These are phyloP conservation scores for Capniomyces stellatus DNA, from an alignment of 371 early-diverging fungal genomes.

Conservation along the genomic window DNA sequence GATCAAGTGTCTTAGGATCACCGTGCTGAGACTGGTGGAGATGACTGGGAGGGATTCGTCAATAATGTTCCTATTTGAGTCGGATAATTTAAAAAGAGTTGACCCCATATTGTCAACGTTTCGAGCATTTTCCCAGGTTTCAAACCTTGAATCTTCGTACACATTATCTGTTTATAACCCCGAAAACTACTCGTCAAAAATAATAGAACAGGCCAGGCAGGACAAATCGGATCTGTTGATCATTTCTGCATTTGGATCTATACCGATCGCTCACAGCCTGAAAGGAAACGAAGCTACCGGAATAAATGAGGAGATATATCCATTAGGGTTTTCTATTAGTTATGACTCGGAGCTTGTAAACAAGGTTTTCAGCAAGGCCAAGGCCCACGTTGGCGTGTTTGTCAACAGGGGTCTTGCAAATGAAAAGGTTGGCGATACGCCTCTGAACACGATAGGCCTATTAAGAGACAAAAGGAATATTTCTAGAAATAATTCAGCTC, in stretches of 20 bases:
- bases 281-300: neutral
- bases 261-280: neutral
- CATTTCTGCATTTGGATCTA: conserved; percentile 30
- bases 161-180: conserved; percentile 16
- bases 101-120: conserved; percentile 60
- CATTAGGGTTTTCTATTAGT: conserved; percentile 9
- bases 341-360: conserved; percentile 30
- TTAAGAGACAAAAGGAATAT: neutral
- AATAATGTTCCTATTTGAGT: conserved; percentile 48
- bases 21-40: conserved; percentile 49
- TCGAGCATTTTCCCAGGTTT: conserved; percentile 46
- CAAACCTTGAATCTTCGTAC: conserved; percentile 29
- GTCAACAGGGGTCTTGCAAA: conserved; percentile 52
- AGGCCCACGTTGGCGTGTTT: conserved; percentile 35
- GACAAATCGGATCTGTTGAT: conserved; percentile 23
- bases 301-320: neutral
- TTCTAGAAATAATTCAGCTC: neutral
- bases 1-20: conserved; percentile 11
- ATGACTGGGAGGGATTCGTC: conserved; percentile 49
- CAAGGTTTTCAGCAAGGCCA: conserved; percentile 21
- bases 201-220: conserved; percentile 23
- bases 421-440: neutral
- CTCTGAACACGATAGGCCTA: neutral
- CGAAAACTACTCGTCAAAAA: conserved; percentile 29
- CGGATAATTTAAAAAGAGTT: conserved; percentile 28